Base-by-base conservation (phyloP, 2,329 filamentous ascomycete species). In the Fusarium fracticaudum region DNA sequence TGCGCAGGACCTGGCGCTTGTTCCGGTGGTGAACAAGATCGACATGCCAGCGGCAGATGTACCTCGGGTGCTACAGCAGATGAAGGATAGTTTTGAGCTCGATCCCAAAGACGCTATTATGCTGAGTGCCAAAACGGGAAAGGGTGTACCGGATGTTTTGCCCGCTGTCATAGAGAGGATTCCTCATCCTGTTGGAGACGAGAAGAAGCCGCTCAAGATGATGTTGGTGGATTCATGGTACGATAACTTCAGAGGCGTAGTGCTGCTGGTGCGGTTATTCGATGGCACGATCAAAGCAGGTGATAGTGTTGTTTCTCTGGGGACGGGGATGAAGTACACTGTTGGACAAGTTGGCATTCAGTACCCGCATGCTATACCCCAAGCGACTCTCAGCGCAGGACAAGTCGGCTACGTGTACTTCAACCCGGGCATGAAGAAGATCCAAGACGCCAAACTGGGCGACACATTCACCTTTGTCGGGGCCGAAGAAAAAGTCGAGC, bases 221-320 rank as follows among this genome's bases (percentile, higher is more conserved):
- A 86, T 99, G 54, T 90, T 99, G 20, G 95, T 99, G 35, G 96
- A 99, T 83, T 98, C 95, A 29, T 99, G 96, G 96, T 99, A 99
- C 81, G 95, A 98, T 80, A 95, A 92, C 69, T 99, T 98, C 83
- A 93, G 95, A 75, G 96, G 96, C 18, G 96, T 99, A 41, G 93
- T 98, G 60, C 88, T 98, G 59, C 87, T 99, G 12, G 95, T 99
- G 18, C 89, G 96, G 17, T 87, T 99, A 24, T 99, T 99, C 78
- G 95, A 98, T 74, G 96, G 96, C 17, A 89, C 90, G 59, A 87
- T 99, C 72, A 90, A 88, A 66, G 91, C 95, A 0, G 96, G 96
- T 9, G 95, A 98, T 79, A 91, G 92, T 44, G 85, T 99, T n/a
- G 85, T 94, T 9, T 98, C 95, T 1, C 92, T 98, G 77, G 96